These are phyloP conservation scores for Calvatia gigantea DNA, from an alignment of 768 basidiomycete genomes.

Conservation along the genomic window DNA sequence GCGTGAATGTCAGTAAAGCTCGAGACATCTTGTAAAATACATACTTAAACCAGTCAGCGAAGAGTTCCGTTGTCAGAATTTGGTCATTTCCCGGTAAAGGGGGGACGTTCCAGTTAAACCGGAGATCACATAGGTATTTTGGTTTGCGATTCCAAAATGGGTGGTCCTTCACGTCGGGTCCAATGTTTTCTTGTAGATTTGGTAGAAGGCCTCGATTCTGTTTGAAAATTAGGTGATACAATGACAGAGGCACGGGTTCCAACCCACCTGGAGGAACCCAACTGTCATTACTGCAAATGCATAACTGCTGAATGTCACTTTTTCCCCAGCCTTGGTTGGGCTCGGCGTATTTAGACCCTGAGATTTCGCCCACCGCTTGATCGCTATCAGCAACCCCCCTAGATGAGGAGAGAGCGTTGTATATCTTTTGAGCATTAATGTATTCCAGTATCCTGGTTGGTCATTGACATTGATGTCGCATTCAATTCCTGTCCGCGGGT, in stretches of 20 bases:
- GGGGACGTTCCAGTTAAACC: neutral
- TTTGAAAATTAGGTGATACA: neutral
- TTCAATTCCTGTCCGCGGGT: conserved; percentile 34
- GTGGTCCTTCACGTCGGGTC: conserved; percentile 10
- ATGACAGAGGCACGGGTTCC: neutral
- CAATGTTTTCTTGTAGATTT: conserved; percentile 45
- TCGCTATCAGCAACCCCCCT: conserved; percentile 36
- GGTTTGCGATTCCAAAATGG: conserved; percentile 10
- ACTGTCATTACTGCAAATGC: conserved; percentile 59
- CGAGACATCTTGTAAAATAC: conserved; percentile 15
- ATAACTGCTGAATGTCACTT: conserved; percentile 57
- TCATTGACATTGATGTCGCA: conserved; percentile 66
- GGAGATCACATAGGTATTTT: neutral
- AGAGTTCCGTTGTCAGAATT: conserved; percentile 15
- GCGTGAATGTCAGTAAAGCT: neutral
- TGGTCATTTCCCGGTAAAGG: neutral
- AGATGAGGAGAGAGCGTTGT: conserved; percentile 42
- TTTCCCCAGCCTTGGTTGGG: conserved; percentile 5
- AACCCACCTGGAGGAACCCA: conserved; percentile 51
- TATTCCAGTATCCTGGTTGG: conserved; percentile 50
- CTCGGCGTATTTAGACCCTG: conserved; percentile 47
- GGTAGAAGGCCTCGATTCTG: conserved; percentile 45
- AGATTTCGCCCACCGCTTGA: conserved; percentile 62
- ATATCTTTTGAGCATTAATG: conserved; percentile 48
- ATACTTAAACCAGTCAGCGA: conserved; percentile 42